Base-by-base conservation (phyloP, 768 basidiomycete genomes). In the Tricholoma hemisulphureum region DNA sequence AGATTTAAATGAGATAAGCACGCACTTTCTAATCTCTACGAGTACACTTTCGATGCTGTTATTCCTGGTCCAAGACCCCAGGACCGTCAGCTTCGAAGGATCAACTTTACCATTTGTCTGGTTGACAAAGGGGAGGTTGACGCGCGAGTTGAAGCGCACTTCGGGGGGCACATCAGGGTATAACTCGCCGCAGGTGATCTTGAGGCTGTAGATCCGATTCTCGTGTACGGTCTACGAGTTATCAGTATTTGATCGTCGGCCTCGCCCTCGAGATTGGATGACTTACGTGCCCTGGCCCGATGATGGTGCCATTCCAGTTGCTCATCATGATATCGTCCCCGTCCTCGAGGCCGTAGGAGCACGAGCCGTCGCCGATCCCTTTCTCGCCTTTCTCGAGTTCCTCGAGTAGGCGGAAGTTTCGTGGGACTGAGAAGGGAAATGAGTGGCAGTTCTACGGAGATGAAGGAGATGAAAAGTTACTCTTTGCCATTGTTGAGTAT, bases 341-440 rank as follows among this genome's bases (percentile, higher is more conserved):
- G 73, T 98, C 93, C 76, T 93, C 93, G 58, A 99, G 79, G 37
- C 97, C 97, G 67, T 98, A 99, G 18, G 94, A 96, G 78, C 94
- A 97, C 16, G 91, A 93, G 55, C 95, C 96, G 77, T 98, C 96
- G 61, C 96, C 96, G 71, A 98, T 94, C 53, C 97, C 97, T 74
- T 99, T 99, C 82, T 99, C 97, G 68, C 97, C 97, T 76, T 98
- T 98, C 74, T 99, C 97, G 62, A 99, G 89, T 79, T 99, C 97
- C 71, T 97, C 97, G 35, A 99, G 85, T 20, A 98, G 86, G 51
- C 92, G 85, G 80, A 98, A 98, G 77, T 95, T 98, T 69, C 96
- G 84, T 24, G 96, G 96, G 61, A 99, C 96, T 98, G 49, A 39
- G 24, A 24, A 50, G 49, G 23, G 14, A 16, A 11, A 57, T 58